phyloP scores from a whole-genome alignment of 108 stramenopile genomes.

The Schizochytrium sp. region DNA sequence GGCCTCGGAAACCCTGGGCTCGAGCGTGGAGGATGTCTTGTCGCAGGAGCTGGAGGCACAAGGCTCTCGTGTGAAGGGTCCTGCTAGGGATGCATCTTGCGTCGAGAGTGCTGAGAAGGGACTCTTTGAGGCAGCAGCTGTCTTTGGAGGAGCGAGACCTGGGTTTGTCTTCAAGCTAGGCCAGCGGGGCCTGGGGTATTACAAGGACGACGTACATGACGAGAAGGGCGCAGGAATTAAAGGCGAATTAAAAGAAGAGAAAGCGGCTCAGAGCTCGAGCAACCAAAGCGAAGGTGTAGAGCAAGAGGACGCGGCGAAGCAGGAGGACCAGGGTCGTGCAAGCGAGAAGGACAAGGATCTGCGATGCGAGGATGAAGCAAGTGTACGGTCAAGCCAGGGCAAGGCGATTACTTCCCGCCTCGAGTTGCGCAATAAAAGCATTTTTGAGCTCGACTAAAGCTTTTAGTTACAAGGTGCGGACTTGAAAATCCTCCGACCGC shows the following conservation, averaged over 20 bases:
- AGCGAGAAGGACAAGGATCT: background rate
- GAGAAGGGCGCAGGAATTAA: background rate
- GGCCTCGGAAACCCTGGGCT: too few species aligned
- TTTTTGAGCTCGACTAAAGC: background rate
- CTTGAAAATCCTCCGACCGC: too few species aligned
- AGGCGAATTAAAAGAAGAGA: too few species aligned
- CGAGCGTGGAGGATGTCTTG: too few species aligned
- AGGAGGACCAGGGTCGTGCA: background rate
- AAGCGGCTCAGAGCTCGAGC: background rate
- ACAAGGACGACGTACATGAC: background rate
- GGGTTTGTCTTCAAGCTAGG: conserved; percentile 25
- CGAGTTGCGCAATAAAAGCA: background rate
- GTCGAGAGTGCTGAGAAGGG: too few species aligned
- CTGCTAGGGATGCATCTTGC: too few species aligned
- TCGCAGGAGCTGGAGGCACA: too few species aligned
- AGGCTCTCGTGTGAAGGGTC: too few species aligned
- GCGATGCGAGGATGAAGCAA: too few species aligned
- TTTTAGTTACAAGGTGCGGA: too few species aligned
- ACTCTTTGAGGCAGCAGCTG: too few species aligned
- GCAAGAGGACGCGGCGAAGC: background rate
- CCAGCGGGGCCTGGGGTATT: conserved; percentile 1
- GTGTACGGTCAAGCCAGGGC: too few species aligned
- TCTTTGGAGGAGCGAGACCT: background rate
- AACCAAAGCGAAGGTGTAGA: background rate
- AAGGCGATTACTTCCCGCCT: background rate